These are phyloP conservation scores for Leishmania aethiopica DNA, from an alignment of 208 protist genomes.

Conservation along the genomic window DNA sequence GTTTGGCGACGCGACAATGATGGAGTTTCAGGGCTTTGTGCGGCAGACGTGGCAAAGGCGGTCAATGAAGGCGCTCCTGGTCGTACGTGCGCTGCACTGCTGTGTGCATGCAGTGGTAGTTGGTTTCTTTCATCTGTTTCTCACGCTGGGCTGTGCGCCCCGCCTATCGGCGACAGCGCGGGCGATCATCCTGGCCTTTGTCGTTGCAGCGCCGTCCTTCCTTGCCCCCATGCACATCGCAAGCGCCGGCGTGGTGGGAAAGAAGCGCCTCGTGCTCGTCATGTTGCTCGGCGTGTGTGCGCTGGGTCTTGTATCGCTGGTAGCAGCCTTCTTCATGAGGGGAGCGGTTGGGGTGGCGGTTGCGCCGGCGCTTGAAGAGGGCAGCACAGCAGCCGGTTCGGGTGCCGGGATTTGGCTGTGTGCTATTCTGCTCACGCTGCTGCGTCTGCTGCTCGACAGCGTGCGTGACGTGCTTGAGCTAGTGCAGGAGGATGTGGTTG, in stretches of 20 bases:
- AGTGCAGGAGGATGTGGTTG: conserved; percentile 36
- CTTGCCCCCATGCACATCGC: conserved; percentile 3
- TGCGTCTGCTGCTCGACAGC: conserved; percentile 21
- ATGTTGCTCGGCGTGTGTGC: not conserved
- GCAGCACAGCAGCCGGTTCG: not conserved
- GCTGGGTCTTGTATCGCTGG: conserved; percentile 2
- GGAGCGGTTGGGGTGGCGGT: not conserved
- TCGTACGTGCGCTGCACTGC: conserved; percentile 38
- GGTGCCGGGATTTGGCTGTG: conserved; percentile 12
- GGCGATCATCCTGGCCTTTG: conserved; percentile 16
- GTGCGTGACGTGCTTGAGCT: conserved; percentile 11
- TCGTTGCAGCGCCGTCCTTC: conserved; percentile 16
- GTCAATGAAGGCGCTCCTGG: conserved; percentile 56
- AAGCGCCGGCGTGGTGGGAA: not conserved
- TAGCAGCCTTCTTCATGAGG: conserved; percentile 17
- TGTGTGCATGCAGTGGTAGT: conserved; percentile 16
- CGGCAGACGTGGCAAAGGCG: conserved; percentile 48
- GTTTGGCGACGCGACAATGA: not conserved
- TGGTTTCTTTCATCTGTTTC: conserved; percentile 12
- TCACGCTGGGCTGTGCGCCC: conserved; percentile 16
- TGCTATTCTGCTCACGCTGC: conserved; percentile 11
- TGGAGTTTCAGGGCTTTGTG: conserved; percentile 36
- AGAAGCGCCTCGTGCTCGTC: conserved; percentile 11
- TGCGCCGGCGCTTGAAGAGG: not conserved
- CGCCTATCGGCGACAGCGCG: conserved; percentile 10